Evolutionary conservation across 108 stramenopile genomes (phyloP).

Genomic region (Nitzschia sp.): DNA sequence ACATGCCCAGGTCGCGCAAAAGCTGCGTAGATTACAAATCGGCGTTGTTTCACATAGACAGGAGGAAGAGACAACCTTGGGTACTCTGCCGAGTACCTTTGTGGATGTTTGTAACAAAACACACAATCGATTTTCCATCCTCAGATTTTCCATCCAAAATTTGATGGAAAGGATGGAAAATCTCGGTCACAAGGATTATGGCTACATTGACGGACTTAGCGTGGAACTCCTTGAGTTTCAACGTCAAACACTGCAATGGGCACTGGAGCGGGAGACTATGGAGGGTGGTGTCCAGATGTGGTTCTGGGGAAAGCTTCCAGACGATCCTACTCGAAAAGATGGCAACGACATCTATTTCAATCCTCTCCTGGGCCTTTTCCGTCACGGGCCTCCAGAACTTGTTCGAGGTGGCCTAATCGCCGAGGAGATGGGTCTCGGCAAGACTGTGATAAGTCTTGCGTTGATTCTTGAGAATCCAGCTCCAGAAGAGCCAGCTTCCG

Average conservation of each 20-base stretch:
- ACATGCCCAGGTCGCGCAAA: too few species aligned
- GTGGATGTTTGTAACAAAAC: background rate
- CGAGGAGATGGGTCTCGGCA: constrained; percentile 48
- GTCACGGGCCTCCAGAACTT: constrained; percentile 8
- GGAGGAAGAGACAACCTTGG: too few species aligned
- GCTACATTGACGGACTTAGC: constrained; percentile 27
- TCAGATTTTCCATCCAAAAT: background rate
- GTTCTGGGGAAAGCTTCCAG: constrained; percentile 46
- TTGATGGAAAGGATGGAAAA: constrained; percentile 41
- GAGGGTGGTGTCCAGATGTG: constrained; percentile 35
- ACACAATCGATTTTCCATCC: background rate
- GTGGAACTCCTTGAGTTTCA: constrained; percentile 52
- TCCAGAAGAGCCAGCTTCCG: constrained; percentile 33
- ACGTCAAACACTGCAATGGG: constrained; percentile 43
- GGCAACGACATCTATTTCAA: constrained; percentile 30
- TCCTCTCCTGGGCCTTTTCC: constrained; percentile 30
- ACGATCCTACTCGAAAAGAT: background rate
- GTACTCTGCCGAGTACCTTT: too few species aligned
- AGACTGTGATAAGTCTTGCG: constrained; percentile 49
- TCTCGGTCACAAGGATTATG: constrained; percentile 36
- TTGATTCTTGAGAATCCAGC: constrained; percentile 54
- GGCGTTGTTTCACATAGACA: too few species aligned
- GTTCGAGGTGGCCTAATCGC: constrained; percentile 52
- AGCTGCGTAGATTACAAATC: too few species aligned
- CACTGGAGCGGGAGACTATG: constrained; percentile 43